Evolutionary conservation across 768 basidiomycete genomes (phyloP), one percentile per base, ranked within the genome.

Genomic region (Fomitopsis pulvina): DNA sequence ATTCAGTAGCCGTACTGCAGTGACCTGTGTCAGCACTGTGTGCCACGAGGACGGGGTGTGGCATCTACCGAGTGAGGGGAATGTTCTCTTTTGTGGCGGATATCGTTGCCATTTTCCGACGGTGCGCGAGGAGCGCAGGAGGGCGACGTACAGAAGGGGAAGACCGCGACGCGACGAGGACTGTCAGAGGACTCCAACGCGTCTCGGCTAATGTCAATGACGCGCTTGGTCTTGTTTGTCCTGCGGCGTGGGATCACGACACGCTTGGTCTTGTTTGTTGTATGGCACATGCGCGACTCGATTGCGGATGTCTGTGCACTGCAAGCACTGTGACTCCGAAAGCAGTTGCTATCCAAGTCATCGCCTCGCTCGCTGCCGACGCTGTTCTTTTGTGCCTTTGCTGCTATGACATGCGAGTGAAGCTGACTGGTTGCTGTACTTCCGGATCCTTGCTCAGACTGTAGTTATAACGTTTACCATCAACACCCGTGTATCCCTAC

Each of bases 161-260:
- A 38, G n/a, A n/a, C n/a, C 29, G 20, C 32, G 45, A 38, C 30
- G n/a, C 18, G 32, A 38, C 7, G 32, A 38, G 37, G 18, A 25
- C 30, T 42, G 11, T 16, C 11, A 20, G 5, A 28, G 14, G 45
- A 42, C n/a, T n/a, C n/a, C n/a, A 51, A 57, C 56, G 56, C 56
- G 56, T 54, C 45, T 53, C 24, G 46, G 27, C 16, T 44, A 47
- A 16, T 25, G 29, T 34, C 38, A 40, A 12, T 7, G 49, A 55
- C 57, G 53, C 57, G 56, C 50, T 53, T 56, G 55, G 49, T 45
- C 52, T 4, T 56, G 50, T 56, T 56, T 52, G 52, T n/a, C n/a
- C n/a, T n/a, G n/a, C n/a, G n/a, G n/a, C n/a, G n/a, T n/a, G n/a
- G n/a, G n/a, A n/a, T n/a, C n/a, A n/a, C n/a, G 52, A 57, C 56